Percentiles rank a stretch among this genome's conserved stretches.
phyloP scores from a whole-genome alignment of 2,329 filamentous ascomycete genomes.

The Aspergillus neoniger region DNA sequence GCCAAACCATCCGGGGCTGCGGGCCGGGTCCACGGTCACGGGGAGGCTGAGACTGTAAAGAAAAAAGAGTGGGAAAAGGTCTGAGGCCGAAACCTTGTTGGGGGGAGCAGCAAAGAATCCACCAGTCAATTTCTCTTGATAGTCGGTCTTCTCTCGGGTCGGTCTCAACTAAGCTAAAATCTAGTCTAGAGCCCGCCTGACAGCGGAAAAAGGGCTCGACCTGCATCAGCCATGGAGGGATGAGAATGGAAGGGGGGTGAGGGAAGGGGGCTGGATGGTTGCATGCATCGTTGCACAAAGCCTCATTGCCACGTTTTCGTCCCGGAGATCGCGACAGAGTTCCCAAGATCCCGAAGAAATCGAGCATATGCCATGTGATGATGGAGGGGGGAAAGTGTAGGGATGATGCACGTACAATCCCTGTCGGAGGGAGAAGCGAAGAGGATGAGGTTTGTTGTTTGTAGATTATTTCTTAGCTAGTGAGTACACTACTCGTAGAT shows the following conservation, averaged over 20 bases:
- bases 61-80: background rate
- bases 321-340: background rate
- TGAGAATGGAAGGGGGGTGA: background rate
- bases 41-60: constrained; percentile 6
- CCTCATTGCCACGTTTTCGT: constrained; percentile 18
- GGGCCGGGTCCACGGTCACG: constrained; percentile 17
- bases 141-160: background rate
- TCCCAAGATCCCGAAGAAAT: background rate
- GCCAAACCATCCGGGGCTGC: constrained; percentile 13
- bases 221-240: constrained; percentile 10
- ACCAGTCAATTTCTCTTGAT: background rate
- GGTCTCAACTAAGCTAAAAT: background rate
- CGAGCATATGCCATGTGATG: background rate
- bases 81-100: background rate
- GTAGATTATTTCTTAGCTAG: background rate
- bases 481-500: background rate
- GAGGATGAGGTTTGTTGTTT: background rate
- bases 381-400: background rate
- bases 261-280: background rate
- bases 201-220: constrained; percentile 6
- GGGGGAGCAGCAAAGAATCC: background rate
- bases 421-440: background rate
- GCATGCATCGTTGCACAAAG: constrained; percentile 18
- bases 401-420: background rate
- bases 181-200: constrained; percentile 7